Conservation (phyloP, 305 asterid genomes). For the Withania somnifera region DNA sequence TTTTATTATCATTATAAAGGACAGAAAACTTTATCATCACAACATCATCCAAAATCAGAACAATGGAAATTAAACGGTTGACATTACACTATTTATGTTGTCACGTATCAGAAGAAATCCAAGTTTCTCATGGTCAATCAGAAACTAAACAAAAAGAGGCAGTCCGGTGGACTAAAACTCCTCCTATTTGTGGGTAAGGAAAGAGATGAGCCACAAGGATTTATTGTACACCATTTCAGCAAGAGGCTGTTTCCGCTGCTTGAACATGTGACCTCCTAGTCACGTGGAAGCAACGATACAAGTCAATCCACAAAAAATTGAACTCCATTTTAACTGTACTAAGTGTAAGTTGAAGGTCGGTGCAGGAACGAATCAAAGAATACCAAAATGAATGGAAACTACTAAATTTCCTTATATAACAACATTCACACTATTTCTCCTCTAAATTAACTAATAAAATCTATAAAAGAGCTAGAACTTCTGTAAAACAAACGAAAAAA, state of each 20-base stretch:
- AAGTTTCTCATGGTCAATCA: not conserved
- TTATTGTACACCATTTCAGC: too few relatives aligned
- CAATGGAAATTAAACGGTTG: not conserved
- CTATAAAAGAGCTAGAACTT: slow-evolving; percentile 4
- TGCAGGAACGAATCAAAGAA: not conserved
- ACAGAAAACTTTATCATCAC: not conserved
- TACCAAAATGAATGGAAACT: not conserved
- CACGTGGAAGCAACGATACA: too few relatives aligned
- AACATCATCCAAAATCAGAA: not conserved
- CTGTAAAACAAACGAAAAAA: not conserved
- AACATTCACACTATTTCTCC: not conserved
- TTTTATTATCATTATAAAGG: slow-evolving; percentile 9
- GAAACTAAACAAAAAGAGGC: not conserved
- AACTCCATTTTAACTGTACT: not conserved
- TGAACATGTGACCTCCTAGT: too few relatives aligned
- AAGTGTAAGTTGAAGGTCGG: not conserved
- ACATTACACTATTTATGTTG: not conserved
- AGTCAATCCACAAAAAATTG: too few relatives aligned
- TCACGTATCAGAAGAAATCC: not conserved
- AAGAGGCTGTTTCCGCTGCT: too few relatives aligned
- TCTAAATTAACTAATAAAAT: not conserved
- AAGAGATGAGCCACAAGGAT: too few relatives aligned
- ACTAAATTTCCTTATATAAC: not conserved
- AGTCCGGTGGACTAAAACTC: too few relatives aligned
- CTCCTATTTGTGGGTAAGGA: too few relatives aligned